Percentiles rank a stretch among this genome's conserved stretches.
Conservation (phyloP, 352 stramenopile species). For the Globisporangium acanthophoron region DNA sequence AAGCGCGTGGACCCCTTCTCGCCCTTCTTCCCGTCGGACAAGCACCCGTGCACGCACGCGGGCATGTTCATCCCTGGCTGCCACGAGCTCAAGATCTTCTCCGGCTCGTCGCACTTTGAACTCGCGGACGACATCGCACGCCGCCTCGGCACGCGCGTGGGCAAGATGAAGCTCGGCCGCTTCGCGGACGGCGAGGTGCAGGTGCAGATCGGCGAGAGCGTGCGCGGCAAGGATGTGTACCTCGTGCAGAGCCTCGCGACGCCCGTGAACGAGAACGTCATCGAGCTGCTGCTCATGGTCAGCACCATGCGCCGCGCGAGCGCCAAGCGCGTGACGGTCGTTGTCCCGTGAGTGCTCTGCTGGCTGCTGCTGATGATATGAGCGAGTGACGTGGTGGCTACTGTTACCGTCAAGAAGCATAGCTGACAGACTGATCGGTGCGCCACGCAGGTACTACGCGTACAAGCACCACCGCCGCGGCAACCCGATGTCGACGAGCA, state of each 20-base stretch:
- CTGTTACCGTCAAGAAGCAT: neutral
- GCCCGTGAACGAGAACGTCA: constrained; percentile 94
- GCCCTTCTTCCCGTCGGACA: constrained; percentile 87
- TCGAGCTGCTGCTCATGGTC: constrained; percentile 94
- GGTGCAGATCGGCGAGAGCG: constrained; percentile 90
- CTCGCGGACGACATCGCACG: constrained; percentile 88
- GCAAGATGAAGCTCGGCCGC: constrained; percentile 83
- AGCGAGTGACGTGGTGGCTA: neutral
- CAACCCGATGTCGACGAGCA: constrained; percentile 80
- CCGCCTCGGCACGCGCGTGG: constrained; percentile 80
- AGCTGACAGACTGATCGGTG: neutral
- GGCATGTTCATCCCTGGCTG: constrained; percentile 91
- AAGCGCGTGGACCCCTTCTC: constrained; percentile 88
- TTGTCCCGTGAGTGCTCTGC: constrained; percentile 79
- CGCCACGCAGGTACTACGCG: constrained; percentile 68
- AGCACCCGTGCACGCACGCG: constrained; percentile 87
- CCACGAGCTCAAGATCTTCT: constrained; percentile 93
- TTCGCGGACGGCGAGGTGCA: constrained; percentile 93
- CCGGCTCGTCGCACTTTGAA: constrained; percentile 87
- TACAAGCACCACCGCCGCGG: constrained; percentile 91
- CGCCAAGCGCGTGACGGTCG: constrained; percentile 92
- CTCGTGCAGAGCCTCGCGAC: constrained; percentile 90
- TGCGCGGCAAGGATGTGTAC: constrained; percentile 93
- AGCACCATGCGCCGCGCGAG: constrained; percentile 90
- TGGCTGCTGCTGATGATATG: neutral